Conservation (phyloP, 257 asterid genomes). For the Paraleonurus japonicus region DNA sequence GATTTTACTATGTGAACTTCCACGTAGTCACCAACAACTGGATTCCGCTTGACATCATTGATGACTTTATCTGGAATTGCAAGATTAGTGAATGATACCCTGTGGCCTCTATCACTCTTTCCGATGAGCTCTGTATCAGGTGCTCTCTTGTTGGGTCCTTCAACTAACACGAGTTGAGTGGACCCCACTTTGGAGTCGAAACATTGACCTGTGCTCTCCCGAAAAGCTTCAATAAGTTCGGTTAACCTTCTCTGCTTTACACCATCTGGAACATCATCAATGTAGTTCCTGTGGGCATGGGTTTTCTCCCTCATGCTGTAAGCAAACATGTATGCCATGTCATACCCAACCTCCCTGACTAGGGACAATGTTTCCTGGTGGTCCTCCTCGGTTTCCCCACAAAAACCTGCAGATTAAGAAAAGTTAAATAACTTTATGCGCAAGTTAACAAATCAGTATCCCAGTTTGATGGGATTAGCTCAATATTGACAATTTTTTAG, state of each 20-base stretch:
- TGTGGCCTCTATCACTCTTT: constrained; percentile 91
- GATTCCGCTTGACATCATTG: constrained; percentile 52
- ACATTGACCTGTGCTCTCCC: constrained; percentile 84
- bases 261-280: constrained; percentile 75
- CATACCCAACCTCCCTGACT: constrained; percentile 66
- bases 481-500: background rate
- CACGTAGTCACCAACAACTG: constrained; percentile 73
- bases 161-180: constrained; percentile 81
- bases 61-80: constrained; percentile 56
- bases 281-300: constrained; percentile 90
- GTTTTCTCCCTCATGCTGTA: constrained; percentile 99
- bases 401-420: constrained; percentile 64
- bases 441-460: background rate
- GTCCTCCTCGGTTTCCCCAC: constrained; percentile 95
- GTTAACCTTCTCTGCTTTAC: constrained; percentile 87
- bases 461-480: background rate
- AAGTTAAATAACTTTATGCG: constrained; percentile 1
- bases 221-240: constrained; percentile 77
- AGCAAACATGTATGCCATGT: constrained; percentile 99
- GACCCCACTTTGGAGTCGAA: constrained; percentile 76
- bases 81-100: constrained; percentile 60
- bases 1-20: constrained; percentile 71
- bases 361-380: constrained; percentile 80
- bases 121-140: constrained; percentile 90
- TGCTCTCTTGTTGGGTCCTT: constrained; percentile 96